phyloP scores from a whole-genome alignment of 805 yeast species.

The Tetrapisispora iriomotensis region DNA sequence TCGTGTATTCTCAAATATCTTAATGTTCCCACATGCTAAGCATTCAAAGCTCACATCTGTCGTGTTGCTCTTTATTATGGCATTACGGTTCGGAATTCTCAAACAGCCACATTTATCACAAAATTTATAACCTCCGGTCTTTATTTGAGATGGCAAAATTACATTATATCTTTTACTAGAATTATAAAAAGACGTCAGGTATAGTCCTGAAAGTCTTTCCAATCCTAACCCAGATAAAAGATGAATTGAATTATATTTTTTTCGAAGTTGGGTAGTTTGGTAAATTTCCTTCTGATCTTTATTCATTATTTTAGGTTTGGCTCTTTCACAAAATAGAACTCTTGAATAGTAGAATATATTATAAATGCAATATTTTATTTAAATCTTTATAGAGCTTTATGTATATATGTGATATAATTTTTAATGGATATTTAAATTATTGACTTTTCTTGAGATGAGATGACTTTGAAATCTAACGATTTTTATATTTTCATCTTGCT shows the following conservation, averaged over 20 bases:
- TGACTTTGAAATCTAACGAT: too few relatives aligned
- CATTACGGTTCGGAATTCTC: slow-evolving; percentile 25
- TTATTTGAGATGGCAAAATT: slow-evolving; percentile 15
- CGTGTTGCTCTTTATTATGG: slow-evolving; percentile 14
- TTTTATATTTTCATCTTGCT: background rate
- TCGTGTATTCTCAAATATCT: slow-evolving; percentile 5
- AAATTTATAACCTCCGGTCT: slow-evolving; percentile 18
- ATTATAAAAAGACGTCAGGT: slow-evolving; percentile 25
- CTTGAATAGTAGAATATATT: too few relatives aligned
- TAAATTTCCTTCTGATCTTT: slow-evolving; percentile 20
- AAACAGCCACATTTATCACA: slow-evolving; percentile 26
- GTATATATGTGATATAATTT: too few relatives aligned
- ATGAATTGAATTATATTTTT: slow-evolving; percentile 25
- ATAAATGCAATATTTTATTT: background rate
- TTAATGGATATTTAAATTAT: too few relatives aligned
- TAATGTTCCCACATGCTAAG: slow-evolving; percentile 19
- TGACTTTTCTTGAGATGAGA: too few relatives aligned
- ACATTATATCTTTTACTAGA: slow-evolving; percentile 22
- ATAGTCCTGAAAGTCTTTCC: slow-evolving; percentile 22
- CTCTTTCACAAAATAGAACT: too few relatives aligned
- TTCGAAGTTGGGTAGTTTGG: slow-evolving; percentile 16
- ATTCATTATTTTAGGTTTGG: slow-evolving; percentile 10
- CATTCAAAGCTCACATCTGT: slow-evolving; percentile 22
- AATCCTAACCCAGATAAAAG: slow-evolving; percentile 13
- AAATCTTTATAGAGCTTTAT: too few relatives aligned